Conservation (phyloP, 2,329 filamentous ascomycete species). For the Talaromyces marneffei region DNA sequence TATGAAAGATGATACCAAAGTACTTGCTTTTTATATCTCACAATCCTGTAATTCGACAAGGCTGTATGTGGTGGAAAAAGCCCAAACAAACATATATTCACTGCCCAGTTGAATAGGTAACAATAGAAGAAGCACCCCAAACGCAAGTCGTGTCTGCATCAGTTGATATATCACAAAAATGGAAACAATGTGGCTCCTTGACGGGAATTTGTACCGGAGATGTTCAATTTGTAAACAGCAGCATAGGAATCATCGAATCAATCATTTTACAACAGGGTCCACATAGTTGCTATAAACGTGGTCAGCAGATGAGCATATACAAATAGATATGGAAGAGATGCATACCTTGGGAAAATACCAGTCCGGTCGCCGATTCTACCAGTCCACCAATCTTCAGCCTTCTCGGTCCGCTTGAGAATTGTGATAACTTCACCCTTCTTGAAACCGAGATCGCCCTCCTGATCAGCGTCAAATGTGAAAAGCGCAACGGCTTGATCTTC, state of each 20-base stretch:
- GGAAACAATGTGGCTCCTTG: constrained; percentile 11
- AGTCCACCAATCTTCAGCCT: constrained; percentile 96
- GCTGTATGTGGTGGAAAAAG: neutral
- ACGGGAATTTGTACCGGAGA: neutral
- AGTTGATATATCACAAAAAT: constrained; percentile 1
- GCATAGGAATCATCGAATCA: neutral
- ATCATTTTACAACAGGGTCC: constrained; percentile 11
- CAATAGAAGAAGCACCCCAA: neutral
- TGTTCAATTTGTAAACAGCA: neutral
- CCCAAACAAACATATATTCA: neutral
- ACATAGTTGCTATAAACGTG: constrained; percentile 32
- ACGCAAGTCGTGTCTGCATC: constrained; percentile 2
- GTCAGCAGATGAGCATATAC: neutral
- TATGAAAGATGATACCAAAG: neutral
- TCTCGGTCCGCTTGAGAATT: constrained; percentile 89
- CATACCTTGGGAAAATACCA: constrained; percentile 84
- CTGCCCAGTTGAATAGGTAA: neutral
- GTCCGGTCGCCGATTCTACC: constrained; percentile 77
- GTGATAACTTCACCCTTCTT: constrained; percentile 97
- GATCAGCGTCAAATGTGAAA: constrained; percentile 90
- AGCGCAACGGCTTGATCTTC: constrained; percentile 81
- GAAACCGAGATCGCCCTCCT: constrained; percentile 86
- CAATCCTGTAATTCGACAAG: neutral
- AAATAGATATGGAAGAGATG: constrained; percentile 6
- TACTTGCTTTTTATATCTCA: neutral